Evolutionary conservation across 306 rosid genomes (phyloP), one percentile per base, ranked within the genome.

Genomic region (Datisca glomerata): DNA sequence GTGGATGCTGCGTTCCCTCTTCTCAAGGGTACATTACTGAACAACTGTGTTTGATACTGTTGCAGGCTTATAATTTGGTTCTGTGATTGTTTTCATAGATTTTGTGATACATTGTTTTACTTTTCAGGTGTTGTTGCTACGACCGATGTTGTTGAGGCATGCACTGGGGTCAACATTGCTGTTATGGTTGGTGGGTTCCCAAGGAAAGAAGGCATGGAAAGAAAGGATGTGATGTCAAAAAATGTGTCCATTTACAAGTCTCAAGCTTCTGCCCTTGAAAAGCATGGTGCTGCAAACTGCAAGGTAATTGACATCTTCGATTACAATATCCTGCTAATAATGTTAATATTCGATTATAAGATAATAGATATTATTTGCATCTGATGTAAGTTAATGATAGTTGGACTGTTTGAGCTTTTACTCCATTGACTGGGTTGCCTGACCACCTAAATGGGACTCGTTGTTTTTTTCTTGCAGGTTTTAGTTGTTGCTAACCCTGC

Each of bases 161-260:
- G 98, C 80, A 70, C 85, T 12, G 96, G 96, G 37, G 96, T 91
- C 52, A 85, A 45, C 33, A 40, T 91, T 58, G 96, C 96, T 2
- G 78, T 84, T 25, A 80, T 91, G 98, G 96, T 91, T 65, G 98
- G 98, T 70, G 98, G 98, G 18, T 91, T 91, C 74, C 96, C 98
- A 2, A 85, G 98, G 61, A 91, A 91, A 49, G 98, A 91, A 67
- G 94, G 98, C 39, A 91, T 91, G 96, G 98, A 85, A 53, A 80
- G 98, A 61, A 91, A 91, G 55, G 96, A 91, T 29, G 96, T 91
- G 56, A 91, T 91, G 98, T 44, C 96, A 1, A 85, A 84, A 65
- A 91, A 91, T 44, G 96, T 91, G 28, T 75, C 96, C 11, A 91
- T 91, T 42, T 91, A 91, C 44, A 91, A 78, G 78, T 75, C 96